phyloP scores from a whole-genome alignment of 2,329 filamentous ascomycete species.

The Podosphaera fusca region DNA sequence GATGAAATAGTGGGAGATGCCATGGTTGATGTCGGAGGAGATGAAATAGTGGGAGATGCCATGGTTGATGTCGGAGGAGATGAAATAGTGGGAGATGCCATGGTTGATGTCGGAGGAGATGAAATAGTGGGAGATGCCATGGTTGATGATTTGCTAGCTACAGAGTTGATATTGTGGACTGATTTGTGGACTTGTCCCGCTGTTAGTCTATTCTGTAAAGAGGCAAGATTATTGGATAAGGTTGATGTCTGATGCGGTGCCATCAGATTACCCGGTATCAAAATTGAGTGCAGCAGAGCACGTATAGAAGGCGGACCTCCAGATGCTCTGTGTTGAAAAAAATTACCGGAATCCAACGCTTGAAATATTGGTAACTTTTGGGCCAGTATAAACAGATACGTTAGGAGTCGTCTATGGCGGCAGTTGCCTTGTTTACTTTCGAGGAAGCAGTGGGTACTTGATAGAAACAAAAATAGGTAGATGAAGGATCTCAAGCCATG shows the following conservation, averaged over 20 bases:
- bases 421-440: slow-evolving; percentile 7
- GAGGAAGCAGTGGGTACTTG: slow-evolving; percentile 10
- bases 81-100: too few species aligned
- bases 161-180: slow-evolving; percentile 8
- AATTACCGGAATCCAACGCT: slow-evolving; percentile 6
- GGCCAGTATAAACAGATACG: slow-evolving; percentile 8
- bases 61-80: slow-evolving; percentile 8
- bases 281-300: neutral
- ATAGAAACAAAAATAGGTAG: slow-evolving; percentile 7
- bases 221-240: slow-evolving; percentile 12
- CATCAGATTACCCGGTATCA: slow-evolving; percentile 5
- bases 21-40: slow-evolving; percentile 7
- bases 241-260: slow-evolving; percentile 9
- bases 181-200: slow-evolving; percentile 6
- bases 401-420: slow-evolving; percentile 5
- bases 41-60: neutral
- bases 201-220: slow-evolving; percentile 14
- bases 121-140: slow-evolving; percentile 3
- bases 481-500: slow-evolving; percentile 5
- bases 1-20: neutral
- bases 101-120: slow-evolving; percentile 7
- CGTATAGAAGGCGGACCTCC: slow-evolving; percentile 8
- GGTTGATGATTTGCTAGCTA: slow-evolving; percentile 10
- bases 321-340: slow-evolving; percentile 6
- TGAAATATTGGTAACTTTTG: slow-evolving; percentile 8